phyloP scores from a whole-genome alignment of 148 eudicot genomes.

The Rhododendron williamsianum region DNA sequence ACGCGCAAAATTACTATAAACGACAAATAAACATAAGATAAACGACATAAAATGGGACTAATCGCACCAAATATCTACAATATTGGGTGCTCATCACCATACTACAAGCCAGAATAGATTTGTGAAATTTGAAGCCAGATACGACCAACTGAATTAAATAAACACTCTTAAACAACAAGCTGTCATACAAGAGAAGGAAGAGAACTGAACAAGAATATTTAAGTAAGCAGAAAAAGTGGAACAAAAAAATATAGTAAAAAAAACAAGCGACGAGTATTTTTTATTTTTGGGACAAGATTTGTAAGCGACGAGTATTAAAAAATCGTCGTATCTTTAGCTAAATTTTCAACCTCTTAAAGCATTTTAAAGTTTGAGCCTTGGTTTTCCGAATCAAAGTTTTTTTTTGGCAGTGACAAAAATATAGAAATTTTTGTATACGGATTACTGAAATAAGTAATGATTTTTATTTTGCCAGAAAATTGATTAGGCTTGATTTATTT shows the following conservation, averaged over 20 bases:
- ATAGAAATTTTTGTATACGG: too few relatives aligned
- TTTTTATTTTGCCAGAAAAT: too few relatives aligned
- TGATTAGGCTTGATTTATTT: too few relatives aligned
- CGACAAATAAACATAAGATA: too few relatives aligned
- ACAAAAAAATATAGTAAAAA: not conserved
- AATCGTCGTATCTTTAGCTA: not conserved
- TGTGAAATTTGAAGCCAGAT: not conserved
- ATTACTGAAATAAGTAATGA: too few relatives aligned
- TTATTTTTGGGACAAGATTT: too few relatives aligned
- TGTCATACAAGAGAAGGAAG: not conserved
- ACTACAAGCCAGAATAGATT: not conserved
- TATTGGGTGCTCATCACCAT: not conserved
- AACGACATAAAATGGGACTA: too few relatives aligned
- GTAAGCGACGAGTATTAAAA: not conserved
- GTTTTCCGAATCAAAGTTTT: too few relatives aligned
- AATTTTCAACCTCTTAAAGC: not conserved
- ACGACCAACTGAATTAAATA: not conserved
- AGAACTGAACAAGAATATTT: not conserved
- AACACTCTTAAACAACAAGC: not conserved
- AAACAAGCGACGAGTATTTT: not conserved
- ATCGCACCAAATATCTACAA: too few relatives aligned
- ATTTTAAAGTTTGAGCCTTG: too few relatives aligned
- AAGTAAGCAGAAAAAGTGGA: not conserved
- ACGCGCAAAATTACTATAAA: too few relatives aligned
- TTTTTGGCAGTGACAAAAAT: too few relatives aligned